phyloP scores from a whole-genome alignment of 2,329 filamentous ascomycete genomes.

The Sordariomycetes sp. region DNA sequence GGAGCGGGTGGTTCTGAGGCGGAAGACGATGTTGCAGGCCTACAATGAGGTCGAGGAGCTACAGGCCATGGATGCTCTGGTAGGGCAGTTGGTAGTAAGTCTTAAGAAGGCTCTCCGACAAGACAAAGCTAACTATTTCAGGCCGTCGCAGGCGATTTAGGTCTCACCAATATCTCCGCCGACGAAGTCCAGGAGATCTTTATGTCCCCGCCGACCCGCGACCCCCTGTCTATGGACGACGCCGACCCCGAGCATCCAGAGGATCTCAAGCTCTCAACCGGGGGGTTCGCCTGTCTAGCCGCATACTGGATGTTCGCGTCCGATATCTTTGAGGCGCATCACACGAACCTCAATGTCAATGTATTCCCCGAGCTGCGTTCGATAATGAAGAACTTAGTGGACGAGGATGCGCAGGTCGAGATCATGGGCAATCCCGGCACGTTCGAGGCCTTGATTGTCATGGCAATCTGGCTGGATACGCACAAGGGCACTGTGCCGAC shows the following conservation, averaged over 20 bases:
- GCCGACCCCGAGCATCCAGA: constrained; percentile 36
- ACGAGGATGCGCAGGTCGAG: constrained; percentile 35
- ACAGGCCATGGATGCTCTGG: constrained; percentile 51
- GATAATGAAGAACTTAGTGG: constrained; percentile 45
- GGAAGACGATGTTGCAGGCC: constrained; percentile 50
- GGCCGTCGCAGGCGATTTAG: constrained; percentile 56
- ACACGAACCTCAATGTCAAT: constrained; percentile 40
- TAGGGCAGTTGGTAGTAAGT: constrained; percentile 61
- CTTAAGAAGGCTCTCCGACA: background rate
- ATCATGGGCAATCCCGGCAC: constrained; percentile 43
- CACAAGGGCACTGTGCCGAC: constrained; percentile 30
- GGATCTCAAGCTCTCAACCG: constrained; percentile 47
- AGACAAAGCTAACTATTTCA: constrained; percentile 17
- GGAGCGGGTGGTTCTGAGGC: constrained; percentile 51
- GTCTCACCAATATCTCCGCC: constrained; percentile 36
- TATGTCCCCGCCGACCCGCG: constrained; percentile 27
- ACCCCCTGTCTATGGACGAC: constrained; percentile 36
- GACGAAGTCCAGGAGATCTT: constrained; percentile 36
- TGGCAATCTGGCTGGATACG: constrained; percentile 50
- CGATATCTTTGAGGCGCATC: constrained; percentile 49
- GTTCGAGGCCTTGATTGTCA: constrained; percentile 48
- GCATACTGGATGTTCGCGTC: constrained; percentile 56
- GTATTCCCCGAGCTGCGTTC: constrained; percentile 52
- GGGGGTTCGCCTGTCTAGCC: constrained; percentile 48
- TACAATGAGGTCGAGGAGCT: constrained; percentile 57